Percentiles rank a stretch among this genome's conserved stretches.
phyloP scores from a whole-genome alignment of 208 protist species.

The Trypanosoma melophagium region DNA sequence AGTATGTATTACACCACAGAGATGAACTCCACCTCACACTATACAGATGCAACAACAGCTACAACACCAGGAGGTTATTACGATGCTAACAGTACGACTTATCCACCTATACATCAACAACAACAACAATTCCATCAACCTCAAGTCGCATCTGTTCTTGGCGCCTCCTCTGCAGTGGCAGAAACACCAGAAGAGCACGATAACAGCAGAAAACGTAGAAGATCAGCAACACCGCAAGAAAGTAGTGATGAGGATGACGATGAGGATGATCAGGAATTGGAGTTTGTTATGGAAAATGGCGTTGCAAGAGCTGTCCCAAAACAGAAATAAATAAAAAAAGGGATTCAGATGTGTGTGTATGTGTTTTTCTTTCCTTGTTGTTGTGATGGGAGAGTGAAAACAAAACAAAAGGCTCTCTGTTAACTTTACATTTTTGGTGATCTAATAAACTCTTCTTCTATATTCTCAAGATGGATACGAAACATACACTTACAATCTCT shows the following conservation, averaged over 20 bases:
- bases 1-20: slow-evolving; percentile 33
- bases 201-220: slow-evolving; percentile 13
- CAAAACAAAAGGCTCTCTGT: background rate
- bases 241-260: slow-evolving; percentile 43
- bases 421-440: background rate
- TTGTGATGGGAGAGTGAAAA: background rate
- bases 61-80: slow-evolving; percentile 23
- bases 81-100: slow-evolving; percentile 25
- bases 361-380: background rate
- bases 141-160: slow-evolving; percentile 4
- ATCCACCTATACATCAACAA: background rate
- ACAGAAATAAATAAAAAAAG: slow-evolving; percentile 1
- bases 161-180: background rate
- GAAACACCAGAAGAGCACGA: background rate
- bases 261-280: slow-evolving; percentile 57
- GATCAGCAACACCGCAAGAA: slow-evolving; percentile 29
- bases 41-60: background rate
- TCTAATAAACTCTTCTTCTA: no score
- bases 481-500: no score
- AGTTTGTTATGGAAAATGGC: slow-evolving; percentile 81
- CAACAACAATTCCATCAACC: slow-evolving; percentile 11
- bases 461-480: no score
- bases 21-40: slow-evolving; percentile 8
- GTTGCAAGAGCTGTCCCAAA: slow-evolving; percentile 44
- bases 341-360: background rate